Base-by-base conservation (phyloP, 2,329 filamentous ascomycete species). In the Torrubiellomyces zombiae region DNA sequence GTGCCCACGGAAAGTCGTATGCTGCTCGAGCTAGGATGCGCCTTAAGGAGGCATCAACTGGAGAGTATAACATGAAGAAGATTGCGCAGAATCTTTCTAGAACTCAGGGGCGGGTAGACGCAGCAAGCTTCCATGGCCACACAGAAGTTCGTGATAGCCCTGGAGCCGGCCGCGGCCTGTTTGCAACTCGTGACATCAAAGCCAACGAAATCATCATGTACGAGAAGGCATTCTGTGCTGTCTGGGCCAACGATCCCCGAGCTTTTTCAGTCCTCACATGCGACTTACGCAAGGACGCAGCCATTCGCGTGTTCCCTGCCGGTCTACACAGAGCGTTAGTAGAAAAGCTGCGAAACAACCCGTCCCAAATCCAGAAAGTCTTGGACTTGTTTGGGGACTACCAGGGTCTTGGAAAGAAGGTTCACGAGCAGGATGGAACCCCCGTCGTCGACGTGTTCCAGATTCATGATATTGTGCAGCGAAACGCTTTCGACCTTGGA, bases 121-220 rank as follows among this genome's bases (percentile, higher is more conserved):
- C 32, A 2, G 48, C 47, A 3, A 42, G 35, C 5, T 50, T 44
- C 14, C 15, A 32, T 3, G 28, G 34, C 1, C 12, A 38, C 10
- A 50, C 42, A 1, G 35, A 38, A n/a, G 27, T 51, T 10, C 38
- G 33, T 14, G 11, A 15, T 9, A 23, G 21, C 21, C 21, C 14
- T 0, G 38, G 37, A 4, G 27, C 39, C 10, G 53, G 53, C 1
- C 40, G 46, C 1, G 53, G 53, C 2, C 31, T 57, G 1, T 56
- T 57, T 20, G 45, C 50, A 1, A 45, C 36, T 0, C 31, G 33
- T 2, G 30, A 42, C 11, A 39, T 55, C 14, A 31, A 38, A 10
- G 25, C 32, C 3, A 47, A 48, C 3, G 47, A 52, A 11, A 23
- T 15, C 13, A 16, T 23, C 14, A 34, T 58, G 28, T 47, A 44